Base-by-base conservation (phyloP, 495 filamentous ascomycete genomes). In the Filosporella fistucella region DNA sequence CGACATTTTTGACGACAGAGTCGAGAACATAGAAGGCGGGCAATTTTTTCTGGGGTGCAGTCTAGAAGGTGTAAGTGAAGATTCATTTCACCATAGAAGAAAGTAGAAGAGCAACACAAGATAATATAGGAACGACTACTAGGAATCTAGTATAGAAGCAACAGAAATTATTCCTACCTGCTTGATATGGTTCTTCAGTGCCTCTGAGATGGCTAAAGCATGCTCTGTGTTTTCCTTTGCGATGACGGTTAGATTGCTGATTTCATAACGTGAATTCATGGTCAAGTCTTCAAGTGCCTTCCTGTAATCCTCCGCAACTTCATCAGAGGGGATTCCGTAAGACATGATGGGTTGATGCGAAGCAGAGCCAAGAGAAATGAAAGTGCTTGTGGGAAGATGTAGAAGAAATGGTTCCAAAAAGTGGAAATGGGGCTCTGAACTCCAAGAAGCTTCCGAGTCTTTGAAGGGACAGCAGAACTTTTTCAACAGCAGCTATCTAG, bases 1-100 rank as follows among this genome's bases (percentile, higher is more conserved):
- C 94, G 47, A 97, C 90, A 75, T 97, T 97, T 70, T 98, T 98
- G 58, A 93, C 93, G 46, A 98, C 87, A 8, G 91, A 96, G 69
- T 98, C 93, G 62, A 96, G 86, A 56, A 98, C 85, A 71, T 97
- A 98, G n/a, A 98, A 76, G 2, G 94, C 88, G 18, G 91, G 89
- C 13, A 98, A 71, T 58, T 96, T 98, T 62, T 85, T 86, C 28
- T 74, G 71, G 17, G 93, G 89, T 34, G 88, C 80, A 33, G 82
- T 85, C 91, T 98, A 73, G 54, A 66, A 48, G 62, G 41, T 33
- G 56, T 58, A 52, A 60, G 58, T 50, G 54, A 25, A 37, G 18
- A 38, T n/a, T n/a, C n/a, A n/a, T n/a, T n/a, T n/a, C n/a, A n/a
- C n/a, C n/a, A n/a, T n/a, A n/a, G n/a, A n/a, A n/a, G n/a, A n/a